Base-by-base conservation (phyloP, 2,329 filamentous ascomycete genomes). In the Geosmithia flava region DNA sequence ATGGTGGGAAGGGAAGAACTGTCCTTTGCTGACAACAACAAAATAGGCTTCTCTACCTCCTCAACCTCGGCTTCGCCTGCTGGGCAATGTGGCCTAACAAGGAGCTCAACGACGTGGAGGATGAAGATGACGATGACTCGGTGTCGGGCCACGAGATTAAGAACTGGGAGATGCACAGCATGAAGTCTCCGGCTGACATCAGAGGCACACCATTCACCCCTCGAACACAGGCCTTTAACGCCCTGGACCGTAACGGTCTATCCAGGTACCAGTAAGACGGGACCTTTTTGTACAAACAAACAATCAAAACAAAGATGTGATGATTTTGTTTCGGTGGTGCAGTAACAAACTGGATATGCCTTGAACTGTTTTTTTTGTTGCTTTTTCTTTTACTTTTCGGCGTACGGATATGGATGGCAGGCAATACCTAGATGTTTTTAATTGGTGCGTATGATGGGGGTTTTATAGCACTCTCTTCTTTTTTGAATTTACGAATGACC, bases 171-270 rank as follows among this genome's bases (percentile, higher is more conserved):
- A 75, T 81, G 74, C 71, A 75, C 49, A 67, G 66, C 52, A 71
- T 78, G 56, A 62, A 59, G 47, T 47, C 39, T 2, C 45, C 48
- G 11, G 41, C 17, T n/a, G 40, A 44, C n/a, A 37, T 29, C 6
- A 20, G 39, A 17, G 59, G 58, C 5, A 53, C 68, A 53, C 76
- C 78, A 0, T 84, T 74, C 53, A 85, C 81, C 7, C 82, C 81
- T 6, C 64, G 83, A 53, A 85, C 83, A 16, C 72, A 78, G 60
- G 83, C 82, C 1, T 86, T 86, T 59, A 72, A 84, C 56, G 73
- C 75, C 13, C 66, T 83, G 45, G 76, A 82, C 52, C 6, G 13
- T 16, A 3, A 13, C 10, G 6, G 6, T 16, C 13, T 11, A 13
- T 11, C 33, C 33, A 16, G 10, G 33, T 37, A 37, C 11, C 33